Percentiles rank a stretch among this genome's conserved stretches.
Evolutionary conservation across 2,329 filamentous ascomycete species (phyloP).

Genomic region (Stromatinia cepivora): DNA sequence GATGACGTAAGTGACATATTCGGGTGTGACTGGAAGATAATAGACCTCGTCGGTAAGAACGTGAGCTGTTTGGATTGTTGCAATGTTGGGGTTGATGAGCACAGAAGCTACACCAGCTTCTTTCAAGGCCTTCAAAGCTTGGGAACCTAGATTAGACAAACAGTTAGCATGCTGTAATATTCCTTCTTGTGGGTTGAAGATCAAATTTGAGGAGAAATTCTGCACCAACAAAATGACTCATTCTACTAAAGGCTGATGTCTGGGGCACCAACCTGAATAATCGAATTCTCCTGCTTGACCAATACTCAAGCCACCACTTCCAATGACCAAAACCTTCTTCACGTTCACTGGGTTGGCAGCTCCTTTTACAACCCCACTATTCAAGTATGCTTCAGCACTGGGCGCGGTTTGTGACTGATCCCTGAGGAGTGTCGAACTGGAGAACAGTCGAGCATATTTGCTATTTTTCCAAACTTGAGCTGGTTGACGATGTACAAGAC

Average conservation of each 20-base stretch:
- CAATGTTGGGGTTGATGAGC: slow-evolving; percentile 97
- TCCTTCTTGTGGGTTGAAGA: neutral
- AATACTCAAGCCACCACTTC: slow-evolving; percentile 92
- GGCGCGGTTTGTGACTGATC: slow-evolving; percentile 64
- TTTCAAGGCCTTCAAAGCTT: slow-evolving; percentile 95
- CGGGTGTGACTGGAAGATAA: slow-evolving; percentile 94
- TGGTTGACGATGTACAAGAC: slow-evolving; percentile 32
- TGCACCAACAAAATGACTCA: slow-evolving; percentile 33
- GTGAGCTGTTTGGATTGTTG: slow-evolving; percentile 97
- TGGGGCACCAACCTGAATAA: slow-evolving; percentile 72
- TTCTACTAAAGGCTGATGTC: slow-evolving; percentile 21
- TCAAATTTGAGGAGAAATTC: neutral
- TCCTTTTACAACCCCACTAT: slow-evolving; percentile 81
- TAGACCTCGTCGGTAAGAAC: slow-evolving; percentile 95
- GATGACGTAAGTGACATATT: slow-evolving; percentile 97
- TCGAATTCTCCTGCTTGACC: slow-evolving; percentile 98
- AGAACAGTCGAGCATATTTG: slow-evolving; percentile 38
- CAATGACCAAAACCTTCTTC: slow-evolving; percentile 96
- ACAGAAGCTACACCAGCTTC: slow-evolving; percentile 90
- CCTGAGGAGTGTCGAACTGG: slow-evolving; percentile 34
- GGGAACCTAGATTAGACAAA: slow-evolving; percentile 64
- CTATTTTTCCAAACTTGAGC: slow-evolving; percentile 33
- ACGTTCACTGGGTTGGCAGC: slow-evolving; percentile 78
- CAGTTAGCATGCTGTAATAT: slow-evolving; percentile 29
- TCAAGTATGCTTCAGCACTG: slow-evolving; percentile 81